These are phyloP conservation scores for Didymella pomorum DNA, from an alignment of 2,329 filamentous ascomycete species.

Conservation along the genomic window DNA sequence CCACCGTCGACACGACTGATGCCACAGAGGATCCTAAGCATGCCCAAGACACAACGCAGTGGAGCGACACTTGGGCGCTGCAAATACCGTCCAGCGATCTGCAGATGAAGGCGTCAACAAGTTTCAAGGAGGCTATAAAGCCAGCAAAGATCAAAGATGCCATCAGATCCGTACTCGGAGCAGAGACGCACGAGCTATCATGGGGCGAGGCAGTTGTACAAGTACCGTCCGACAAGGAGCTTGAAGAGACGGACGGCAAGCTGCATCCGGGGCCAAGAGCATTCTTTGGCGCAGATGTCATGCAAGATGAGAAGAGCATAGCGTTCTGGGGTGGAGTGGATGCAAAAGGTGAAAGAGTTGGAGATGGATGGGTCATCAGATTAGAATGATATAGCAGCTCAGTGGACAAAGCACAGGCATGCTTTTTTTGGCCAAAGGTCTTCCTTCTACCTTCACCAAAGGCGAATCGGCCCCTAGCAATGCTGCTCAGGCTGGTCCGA, in stretches of 20 bases:
- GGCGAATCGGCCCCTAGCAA: too few relatives aligned
- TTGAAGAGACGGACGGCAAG: constrained; percentile 51
- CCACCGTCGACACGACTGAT: not conserved
- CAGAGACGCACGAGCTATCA: constrained; percentile 51
- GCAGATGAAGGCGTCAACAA: constrained; percentile 32
- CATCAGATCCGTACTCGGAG: constrained; percentile 52
- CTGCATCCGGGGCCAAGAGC: constrained; percentile 56
- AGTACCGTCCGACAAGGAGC: constrained; percentile 41
- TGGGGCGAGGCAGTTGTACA: constrained; percentile 55
- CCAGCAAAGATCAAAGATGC: constrained; percentile 57
- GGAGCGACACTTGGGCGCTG: constrained; percentile 56
- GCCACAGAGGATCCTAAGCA: constrained; percentile 20
- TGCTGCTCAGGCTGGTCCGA: too few relatives aligned
- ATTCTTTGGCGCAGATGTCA: constrained; percentile 52
- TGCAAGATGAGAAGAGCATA: constrained; percentile 47
- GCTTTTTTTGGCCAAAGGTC: too few relatives aligned
- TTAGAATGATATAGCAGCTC: constrained; percentile 44
- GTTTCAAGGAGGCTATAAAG: constrained; percentile 45
- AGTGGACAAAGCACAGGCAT: too few relatives aligned
- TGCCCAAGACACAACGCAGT: constrained; percentile 36
- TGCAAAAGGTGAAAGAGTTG: constrained; percentile 54
- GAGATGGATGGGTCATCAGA: constrained; percentile 56
- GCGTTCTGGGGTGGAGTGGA: constrained; percentile 56
- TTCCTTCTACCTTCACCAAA: too few relatives aligned
- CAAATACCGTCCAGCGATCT: constrained; percentile 52